Evolutionary conservation across 495 filamentous ascomycete genomes (phyloP).

Genomic region (Penicillium robsamsonii): DNA sequence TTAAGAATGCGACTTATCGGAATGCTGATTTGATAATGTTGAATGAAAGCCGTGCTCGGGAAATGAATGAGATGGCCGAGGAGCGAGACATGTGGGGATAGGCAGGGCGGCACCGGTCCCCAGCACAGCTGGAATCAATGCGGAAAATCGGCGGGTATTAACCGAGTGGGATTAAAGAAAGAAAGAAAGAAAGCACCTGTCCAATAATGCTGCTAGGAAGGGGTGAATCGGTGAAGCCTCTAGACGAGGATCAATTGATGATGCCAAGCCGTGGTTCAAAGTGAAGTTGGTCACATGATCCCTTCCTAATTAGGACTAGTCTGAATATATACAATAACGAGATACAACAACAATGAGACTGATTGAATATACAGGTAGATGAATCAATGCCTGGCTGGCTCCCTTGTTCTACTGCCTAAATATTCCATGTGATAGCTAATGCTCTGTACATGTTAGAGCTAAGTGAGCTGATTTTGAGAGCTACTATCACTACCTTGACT

Average conservation of each 20-base stretch:
- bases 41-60: constrained; percentile 36
- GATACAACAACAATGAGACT: neutral
- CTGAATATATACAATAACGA: neutral
- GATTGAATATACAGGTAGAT: neutral
- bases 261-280: constrained; percentile 44
- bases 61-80: constrained; percentile 45
- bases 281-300: constrained; percentile 36
- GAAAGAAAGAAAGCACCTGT: constrained; percentile 28
- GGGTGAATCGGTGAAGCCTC: constrained; percentile 21
- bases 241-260: constrained; percentile 32
- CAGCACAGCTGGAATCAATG: constrained; percentile 31
- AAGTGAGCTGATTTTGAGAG: too few relatives aligned
- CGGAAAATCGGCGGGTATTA: constrained; percentile 24
- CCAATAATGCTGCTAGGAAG: constrained; percentile 27
- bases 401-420: neutral
- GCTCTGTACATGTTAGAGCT: neutral
- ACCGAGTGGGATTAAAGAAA: constrained; percentile 22
- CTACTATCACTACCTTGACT: too few relatives aligned
- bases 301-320: constrained; percentile 24
- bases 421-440: neutral
- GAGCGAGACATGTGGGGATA: constrained; percentile 54
- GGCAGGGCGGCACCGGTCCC: constrained; percentile 39
- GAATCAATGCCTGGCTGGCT: neutral
- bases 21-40: constrained; percentile 26
- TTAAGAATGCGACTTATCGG: constrained; percentile 29